Percentiles rank a stretch among this genome's conserved stretches.
These are phyloP conservation scores for Elasticomyces elasticus DNA, from an alignment of 495 filamentous ascomycete genomes.

Conservation along the genomic window DNA sequence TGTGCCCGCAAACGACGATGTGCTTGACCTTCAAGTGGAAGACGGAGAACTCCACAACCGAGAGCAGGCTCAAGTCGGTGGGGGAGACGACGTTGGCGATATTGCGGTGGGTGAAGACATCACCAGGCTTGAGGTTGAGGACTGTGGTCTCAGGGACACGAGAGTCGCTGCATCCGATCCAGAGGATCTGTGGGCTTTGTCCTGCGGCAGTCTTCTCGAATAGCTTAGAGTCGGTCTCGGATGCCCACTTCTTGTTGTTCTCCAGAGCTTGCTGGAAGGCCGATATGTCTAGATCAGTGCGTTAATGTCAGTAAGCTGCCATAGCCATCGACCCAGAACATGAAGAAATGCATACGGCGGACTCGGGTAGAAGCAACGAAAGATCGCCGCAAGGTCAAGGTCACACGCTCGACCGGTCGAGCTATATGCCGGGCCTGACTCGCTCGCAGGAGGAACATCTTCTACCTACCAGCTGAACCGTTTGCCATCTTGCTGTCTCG, in stretches of 20 bases:
- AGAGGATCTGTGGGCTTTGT: slow-evolving; percentile 71
- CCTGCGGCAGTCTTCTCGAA: slow-evolving; percentile 58
- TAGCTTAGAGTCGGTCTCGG: slow-evolving; percentile 48
- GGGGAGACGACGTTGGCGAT: slow-evolving; percentile 81
- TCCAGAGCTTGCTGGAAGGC: slow-evolving; percentile 18
- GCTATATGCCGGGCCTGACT: background rate
- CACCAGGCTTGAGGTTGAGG: slow-evolving; percentile 68
- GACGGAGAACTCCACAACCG: slow-evolving; percentile 81
- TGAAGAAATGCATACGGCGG: background rate
- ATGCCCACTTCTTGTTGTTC: slow-evolving; percentile 20
- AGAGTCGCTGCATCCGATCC: slow-evolving; percentile 88
- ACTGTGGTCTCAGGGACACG: slow-evolving; percentile 82
- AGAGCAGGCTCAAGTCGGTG: slow-evolving; percentile 62
- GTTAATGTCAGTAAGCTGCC: no score
- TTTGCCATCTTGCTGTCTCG: background rate
- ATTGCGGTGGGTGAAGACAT: slow-evolving; percentile 90
- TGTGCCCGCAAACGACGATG: slow-evolving; percentile 78
- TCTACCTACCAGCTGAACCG: background rate
- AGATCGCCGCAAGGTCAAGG: background rate
- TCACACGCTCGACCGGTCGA: background rate
- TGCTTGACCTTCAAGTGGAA: slow-evolving; percentile 65
- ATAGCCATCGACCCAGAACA: no score
- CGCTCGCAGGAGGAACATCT: slow-evolving; percentile 1
- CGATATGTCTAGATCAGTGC: no score
- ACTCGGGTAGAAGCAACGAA: background rate